Base-by-base conservation (phyloP, 2,329 filamentous ascomycete species). In the Fusarium buxicola region DNA sequence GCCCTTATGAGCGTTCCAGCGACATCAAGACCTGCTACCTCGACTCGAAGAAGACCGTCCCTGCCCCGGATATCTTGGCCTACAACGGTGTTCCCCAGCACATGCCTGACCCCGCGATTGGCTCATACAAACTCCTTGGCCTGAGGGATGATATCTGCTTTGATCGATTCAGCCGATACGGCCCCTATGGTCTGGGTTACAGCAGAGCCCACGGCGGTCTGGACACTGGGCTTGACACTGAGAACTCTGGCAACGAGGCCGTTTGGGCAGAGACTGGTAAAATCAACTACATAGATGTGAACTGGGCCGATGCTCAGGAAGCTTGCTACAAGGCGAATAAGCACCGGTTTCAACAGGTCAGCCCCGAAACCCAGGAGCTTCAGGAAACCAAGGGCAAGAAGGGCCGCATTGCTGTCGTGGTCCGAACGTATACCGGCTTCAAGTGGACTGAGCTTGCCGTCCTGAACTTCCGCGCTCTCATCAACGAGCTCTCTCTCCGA, bases 171-270 rank as follows among this genome's bases (percentile, higher is more conserved):
- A 91, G 92, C 15, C 86, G 93, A 41, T 86, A 94, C 32, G 93
- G 92, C 0, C 90, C 92, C 0, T 97, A 97, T 71, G 93, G 93
- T 0, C 80, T 93, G 35, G 93, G 93, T n/a, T 96, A 96, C 75
- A 86, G 85, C 68, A 83, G 85, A 57, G 85, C 87, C 52, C 85
- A 86, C 62, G 93, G 93, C 12, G 93, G 93, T 18, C 77, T 86
- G 1, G 86, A 85, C 24, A 87, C 93, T 51, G 87, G 87, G n/a
- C 81, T 91, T 53, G 91, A 92, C 34, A 88, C 87, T 1, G 91
- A 95, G 66, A 80, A 81, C 30, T 84, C 90, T 16, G 92, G 89
- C 80, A 86, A 84, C 48, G 82, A 89, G 27, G 77, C 77, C 34
- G 78, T 89, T 10, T 89, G 85, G 84, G 74, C 77, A 36, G 76